Conservation (phyloP, 2,329 filamentous ascomycete species). For the Diplocarpon rosae region DNA sequence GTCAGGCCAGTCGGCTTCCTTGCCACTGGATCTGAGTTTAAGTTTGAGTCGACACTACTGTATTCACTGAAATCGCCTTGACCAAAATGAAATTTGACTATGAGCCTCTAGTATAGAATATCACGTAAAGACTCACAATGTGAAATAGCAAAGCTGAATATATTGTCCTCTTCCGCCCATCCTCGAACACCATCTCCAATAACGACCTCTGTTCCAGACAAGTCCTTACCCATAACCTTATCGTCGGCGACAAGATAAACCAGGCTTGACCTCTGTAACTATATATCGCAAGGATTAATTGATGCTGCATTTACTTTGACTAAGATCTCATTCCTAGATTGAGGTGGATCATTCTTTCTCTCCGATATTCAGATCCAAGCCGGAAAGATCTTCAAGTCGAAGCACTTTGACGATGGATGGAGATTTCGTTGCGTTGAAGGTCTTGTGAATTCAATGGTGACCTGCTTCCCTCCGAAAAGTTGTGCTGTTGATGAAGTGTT, state of each 20-base stretch:
- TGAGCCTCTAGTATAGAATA: background rate
- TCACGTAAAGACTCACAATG: slow-evolving; percentile 11
- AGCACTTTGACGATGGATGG: slow-evolving; percentile 15
- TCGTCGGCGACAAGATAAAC: slow-evolving; percentile 20
- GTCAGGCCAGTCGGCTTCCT: slow-evolving; percentile 32
- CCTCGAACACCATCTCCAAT: slow-evolving; percentile 26
- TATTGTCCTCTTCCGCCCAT: slow-evolving; percentile 28
- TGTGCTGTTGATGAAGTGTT: too few species aligned
- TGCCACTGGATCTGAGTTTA: slow-evolving; percentile 17
- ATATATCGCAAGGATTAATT: slow-evolving; percentile 24
- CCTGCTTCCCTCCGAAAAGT: too few species aligned
- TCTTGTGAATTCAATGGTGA: too few species aligned
- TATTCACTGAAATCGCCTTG: slow-evolving; percentile 25
- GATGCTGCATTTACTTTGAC: slow-evolving; percentile 24
- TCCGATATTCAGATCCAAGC: slow-evolving; percentile 12
- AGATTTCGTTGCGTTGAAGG: slow-evolving; percentile 5
- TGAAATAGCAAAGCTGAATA: slow-evolving; percentile 28
- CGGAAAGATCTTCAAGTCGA: slow-evolving; percentile 12
- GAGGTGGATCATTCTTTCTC: slow-evolving; percentile 18
- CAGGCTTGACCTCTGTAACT: slow-evolving; percentile 21
- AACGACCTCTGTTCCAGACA: slow-evolving; percentile 26
- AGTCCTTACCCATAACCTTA: slow-evolving; percentile 25
- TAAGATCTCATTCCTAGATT: slow-evolving; percentile 19
- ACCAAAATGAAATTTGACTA: slow-evolving; percentile 16
- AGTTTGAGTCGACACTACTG: slow-evolving; percentile 20